Conservation (phyloP, 2,329 filamentous ascomycete species). For the Aspergillus intermedius region DNA sequence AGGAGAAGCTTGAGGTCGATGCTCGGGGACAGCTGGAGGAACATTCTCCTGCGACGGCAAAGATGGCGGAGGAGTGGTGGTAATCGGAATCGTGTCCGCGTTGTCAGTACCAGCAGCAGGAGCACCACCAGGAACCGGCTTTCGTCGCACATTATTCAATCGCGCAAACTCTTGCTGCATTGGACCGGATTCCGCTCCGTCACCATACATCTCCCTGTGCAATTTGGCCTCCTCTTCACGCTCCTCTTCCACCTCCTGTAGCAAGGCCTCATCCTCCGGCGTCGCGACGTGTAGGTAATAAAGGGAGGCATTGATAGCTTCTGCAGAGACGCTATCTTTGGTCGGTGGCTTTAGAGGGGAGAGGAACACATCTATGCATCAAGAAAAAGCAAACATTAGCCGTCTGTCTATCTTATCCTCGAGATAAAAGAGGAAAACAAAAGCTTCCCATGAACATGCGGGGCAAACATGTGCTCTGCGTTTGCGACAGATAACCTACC, state of each 20-base stretch:
- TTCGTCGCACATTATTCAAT: constrained; percentile 34
- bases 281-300: constrained; percentile 83
- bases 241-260: constrained; percentile 34
- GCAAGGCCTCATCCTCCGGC: constrained; percentile 48
- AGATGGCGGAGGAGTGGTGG: constrained; percentile 12
- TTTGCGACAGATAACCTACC: constrained; percentile 46
- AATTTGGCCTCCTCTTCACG: constrained; percentile 22
- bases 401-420: not conserved
- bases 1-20: constrained; percentile 5
- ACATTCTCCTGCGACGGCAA: constrained; percentile 15
- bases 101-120: constrained; percentile 3
- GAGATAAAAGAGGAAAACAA: not conserved
- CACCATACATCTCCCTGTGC: constrained; percentile 18
- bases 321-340: constrained; percentile 73
- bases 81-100: constrained; percentile 8
- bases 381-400: constrained; percentile 6
- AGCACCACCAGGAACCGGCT: constrained; percentile 26
- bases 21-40: not conserved
- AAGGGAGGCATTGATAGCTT: constrained; percentile 78
- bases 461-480: constrained; percentile 4
- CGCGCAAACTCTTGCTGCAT: constrained; percentile 22
- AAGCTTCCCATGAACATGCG: constrained; percentile 6
- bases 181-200: constrained; percentile 15
- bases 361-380: constrained; percentile 70
- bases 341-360: constrained; percentile 82